Base-by-base conservation (phyloP, 805 yeast species). In the Saccharomyces mikatae region DNA sequence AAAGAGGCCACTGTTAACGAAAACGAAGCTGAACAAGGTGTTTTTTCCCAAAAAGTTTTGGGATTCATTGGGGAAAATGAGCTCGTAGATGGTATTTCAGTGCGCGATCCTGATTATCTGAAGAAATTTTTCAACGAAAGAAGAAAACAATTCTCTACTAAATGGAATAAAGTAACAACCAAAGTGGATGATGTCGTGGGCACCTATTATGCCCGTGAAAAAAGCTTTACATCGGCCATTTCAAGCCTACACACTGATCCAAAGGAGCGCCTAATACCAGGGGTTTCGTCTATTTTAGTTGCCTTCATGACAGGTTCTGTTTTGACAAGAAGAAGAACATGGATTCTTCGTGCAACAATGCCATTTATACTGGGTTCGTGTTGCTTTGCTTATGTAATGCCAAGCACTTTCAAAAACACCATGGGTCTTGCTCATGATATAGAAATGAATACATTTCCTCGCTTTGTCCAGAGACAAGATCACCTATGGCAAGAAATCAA, bases 301-400 rank as follows among this genome's bases (percentile, higher is more conserved):
- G 88, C 84, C 27, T 71, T 77, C 13, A 74, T 84, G 65, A 69
- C 85, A 1, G 89, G 89, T 49, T 76, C 81, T 47, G 79, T 84
- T 21, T 60, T 81, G 51, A 76, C 86, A 1, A 82, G 84, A 61
- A 80, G 77, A 62, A 72, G 80, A 56, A 77, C 79, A 47, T 59
- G 79, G 13, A 36, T 80, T 2, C 66, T 79, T 17, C 80, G 77
- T 62, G 70, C 75, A 2, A 57, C 77, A 1, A 71, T 79, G 46
- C 89, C 89, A 0, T 41, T 82, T 0, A 62, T 74, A 0, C 71
- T 80, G 41, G 86, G 87, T 24, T 50, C 77, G 27, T 72, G 71
- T 17, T 76, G 86, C 1, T 81, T 82, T 69, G 74, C 71, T 53
- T 73, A 79, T 62, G 80, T 79, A 57, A 71, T 84, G 59, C 89